A percentile compares a stretch with the other conserved stretches of the same genome.
Conservation (phyloP, 1,284 basidiomycete species). For the Ustilago cynodontis region DNA sequence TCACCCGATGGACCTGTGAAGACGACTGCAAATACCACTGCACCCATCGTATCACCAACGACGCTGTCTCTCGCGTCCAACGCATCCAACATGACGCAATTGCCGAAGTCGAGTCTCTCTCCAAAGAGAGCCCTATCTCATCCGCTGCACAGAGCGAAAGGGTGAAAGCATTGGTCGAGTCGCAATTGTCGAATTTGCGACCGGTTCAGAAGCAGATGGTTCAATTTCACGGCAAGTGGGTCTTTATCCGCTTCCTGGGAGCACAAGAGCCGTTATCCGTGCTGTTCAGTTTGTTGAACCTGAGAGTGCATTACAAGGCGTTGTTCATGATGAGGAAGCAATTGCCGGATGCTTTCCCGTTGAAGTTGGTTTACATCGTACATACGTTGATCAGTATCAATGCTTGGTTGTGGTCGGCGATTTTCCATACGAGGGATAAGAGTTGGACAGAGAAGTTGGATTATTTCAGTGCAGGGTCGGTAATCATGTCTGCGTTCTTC, state of each 20-base stretch:
- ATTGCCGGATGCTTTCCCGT: conserved; percentile 67
- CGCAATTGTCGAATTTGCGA: conserved; percentile 46
- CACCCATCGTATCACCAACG: conserved; percentile 83
- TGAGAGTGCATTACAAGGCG: conserved; percentile 73
- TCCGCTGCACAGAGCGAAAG: conserved; percentile 7
- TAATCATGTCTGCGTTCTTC: conserved; percentile 80
- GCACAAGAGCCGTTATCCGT: conserved; percentile 92
- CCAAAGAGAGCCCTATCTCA: conserved; percentile 20
- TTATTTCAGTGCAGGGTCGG: conserved; percentile 92
- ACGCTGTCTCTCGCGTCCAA: conserved; percentile 72
- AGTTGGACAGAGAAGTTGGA: conserved; percentile 89
- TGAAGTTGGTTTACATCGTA: conserved; percentile 78
- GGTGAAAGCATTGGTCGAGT: conserved; percentile 26
- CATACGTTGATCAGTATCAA: conserved; percentile 84
- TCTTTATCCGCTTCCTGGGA: conserved; percentile 75
- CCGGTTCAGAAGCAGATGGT: conserved; percentile 67
- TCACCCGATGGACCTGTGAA: conserved; percentile 78
- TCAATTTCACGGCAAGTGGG: conserved; percentile 84
- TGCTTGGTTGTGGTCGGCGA: conserved; percentile 90
- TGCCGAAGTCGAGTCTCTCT: conserved; percentile 25
- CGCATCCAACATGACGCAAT: conserved; percentile 67
- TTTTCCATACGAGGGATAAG: conserved; percentile 93
- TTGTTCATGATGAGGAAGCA: conserved; percentile 45
- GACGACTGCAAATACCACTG: conserved; percentile 92
- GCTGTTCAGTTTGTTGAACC: conserved; percentile 86